These are phyloP conservation scores for Auriscalpium microsporum DNA, from an alignment of 768 basidiomycete genomes.

Conservation along the genomic window DNA sequence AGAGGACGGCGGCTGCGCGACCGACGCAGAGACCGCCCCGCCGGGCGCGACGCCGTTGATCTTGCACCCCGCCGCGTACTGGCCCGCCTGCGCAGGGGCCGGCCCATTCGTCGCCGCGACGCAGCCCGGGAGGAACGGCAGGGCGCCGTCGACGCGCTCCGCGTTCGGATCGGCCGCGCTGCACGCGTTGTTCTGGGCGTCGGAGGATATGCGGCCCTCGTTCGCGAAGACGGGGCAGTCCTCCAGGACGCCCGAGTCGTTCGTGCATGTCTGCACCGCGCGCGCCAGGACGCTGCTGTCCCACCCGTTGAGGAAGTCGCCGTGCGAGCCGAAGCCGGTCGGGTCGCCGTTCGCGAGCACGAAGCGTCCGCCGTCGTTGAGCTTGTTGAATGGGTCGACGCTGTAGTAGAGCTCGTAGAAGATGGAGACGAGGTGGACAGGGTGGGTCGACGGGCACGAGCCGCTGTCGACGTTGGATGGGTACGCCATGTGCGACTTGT, in stretches of 20 bases:
- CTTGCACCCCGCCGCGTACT: neutral
- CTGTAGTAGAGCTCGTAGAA: constrained; percentile 32
- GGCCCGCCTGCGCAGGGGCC: neutral
- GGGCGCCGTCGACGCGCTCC: neutral
- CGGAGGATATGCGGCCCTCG: neutral
- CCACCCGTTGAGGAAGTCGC: constrained; percentile 35
- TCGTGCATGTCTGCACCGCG: constrained; percentile 26
- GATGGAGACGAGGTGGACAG: constrained; percentile 33
- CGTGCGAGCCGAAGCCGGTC: constrained; percentile 32
- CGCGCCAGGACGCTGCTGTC: constrained; percentile 26
- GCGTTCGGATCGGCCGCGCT: neutral
- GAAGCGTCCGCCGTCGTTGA: constrained; percentile 24
- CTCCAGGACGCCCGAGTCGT: neutral
- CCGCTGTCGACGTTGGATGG: neutral
- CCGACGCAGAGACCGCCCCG: neutral
- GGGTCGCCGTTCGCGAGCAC: constrained; percentile 35
- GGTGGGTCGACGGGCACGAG: neutral
- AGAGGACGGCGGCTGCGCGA: neutral
- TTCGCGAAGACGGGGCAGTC: neutral
- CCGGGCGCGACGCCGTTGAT: neutral
- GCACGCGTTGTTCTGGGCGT: neutral
- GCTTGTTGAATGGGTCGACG: constrained; percentile 20
- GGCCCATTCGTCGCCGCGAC: neutral
- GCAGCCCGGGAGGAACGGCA: neutral
- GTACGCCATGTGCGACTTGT: constrained; percentile 31